Percentiles rank a stretch among this genome's conserved stretches.
These are phyloP conservation scores for Trypanosoma melophagium DNA, from an alignment of 208 protist genomes.

Conservation along the genomic window DNA sequence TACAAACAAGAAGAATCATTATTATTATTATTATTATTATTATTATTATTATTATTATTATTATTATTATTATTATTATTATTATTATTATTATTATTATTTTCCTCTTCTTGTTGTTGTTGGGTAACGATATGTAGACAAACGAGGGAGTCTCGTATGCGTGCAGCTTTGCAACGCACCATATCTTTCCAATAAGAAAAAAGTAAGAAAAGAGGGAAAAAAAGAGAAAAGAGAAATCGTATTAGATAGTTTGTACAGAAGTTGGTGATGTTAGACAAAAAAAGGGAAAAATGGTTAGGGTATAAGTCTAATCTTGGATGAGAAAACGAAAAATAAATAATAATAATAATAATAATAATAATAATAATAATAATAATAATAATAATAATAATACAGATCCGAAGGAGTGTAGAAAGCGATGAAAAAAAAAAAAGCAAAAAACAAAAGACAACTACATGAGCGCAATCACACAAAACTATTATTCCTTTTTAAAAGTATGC, in stretches of 20 bases:
- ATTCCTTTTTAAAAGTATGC: no score
- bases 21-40: background rate
- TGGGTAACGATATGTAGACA: background rate
- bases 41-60: slow-evolving; percentile 1
- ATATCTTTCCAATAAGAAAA: slow-evolving; percentile 11
- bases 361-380: no score
- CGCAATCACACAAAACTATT: no score
- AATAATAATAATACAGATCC: no score
- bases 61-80: background rate
- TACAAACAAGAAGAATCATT: no score
- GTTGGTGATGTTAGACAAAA: background rate
- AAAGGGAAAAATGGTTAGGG: background rate
- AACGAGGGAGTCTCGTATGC: background rate
- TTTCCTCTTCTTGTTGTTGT: background rate
- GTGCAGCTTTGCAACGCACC: background rate
- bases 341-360: no score
- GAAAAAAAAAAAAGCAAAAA: no score
- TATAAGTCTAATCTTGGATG: no score
- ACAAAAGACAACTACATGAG: no score
- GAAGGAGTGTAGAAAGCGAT: no score
- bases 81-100: background rate
- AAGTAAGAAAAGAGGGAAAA: slow-evolving; percentile 4
- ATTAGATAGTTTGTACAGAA: slow-evolving; percentile 14
- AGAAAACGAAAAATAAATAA: no score
- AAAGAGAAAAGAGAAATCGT: slow-evolving; percentile 8